Percentiles rank a stretch among this genome's conserved stretches.
Evolutionary conservation across 2,329 filamentous ascomycete genomes (phyloP).

Genomic region (Verticillium nonalfalfae): DNA sequence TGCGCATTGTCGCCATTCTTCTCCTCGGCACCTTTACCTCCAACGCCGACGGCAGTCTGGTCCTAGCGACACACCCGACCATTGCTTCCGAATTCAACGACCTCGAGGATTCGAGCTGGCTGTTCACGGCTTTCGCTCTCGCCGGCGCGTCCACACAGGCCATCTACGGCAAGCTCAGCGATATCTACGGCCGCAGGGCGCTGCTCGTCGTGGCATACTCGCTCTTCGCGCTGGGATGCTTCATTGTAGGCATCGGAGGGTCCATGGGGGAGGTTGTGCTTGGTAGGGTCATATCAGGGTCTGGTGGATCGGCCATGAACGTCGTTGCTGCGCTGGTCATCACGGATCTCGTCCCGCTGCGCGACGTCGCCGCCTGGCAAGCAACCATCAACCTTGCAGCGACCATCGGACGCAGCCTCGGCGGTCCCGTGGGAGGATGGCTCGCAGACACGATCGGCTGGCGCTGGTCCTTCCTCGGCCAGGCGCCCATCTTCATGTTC

Average conservation of each 20-base stretch:
- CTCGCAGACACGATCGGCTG: constrained; percentile 61
- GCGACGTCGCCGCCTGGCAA: constrained; percentile 47
- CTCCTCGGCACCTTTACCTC: constrained; percentile 51
- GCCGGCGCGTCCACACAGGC: constrained; percentile 23
- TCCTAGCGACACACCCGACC: constrained; percentile 58
- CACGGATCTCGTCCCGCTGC: constrained; percentile 43
- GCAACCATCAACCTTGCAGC: constrained; percentile 46
- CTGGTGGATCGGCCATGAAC: constrained; percentile 44
- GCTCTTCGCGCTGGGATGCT: constrained; percentile 45
- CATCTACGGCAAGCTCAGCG: constrained; percentile 51
- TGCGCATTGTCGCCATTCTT: constrained; percentile 16
- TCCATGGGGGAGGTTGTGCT: constrained; percentile 42
- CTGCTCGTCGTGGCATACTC: constrained; percentile 43
- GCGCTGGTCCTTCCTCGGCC: constrained; percentile 60
- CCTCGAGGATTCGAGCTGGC: constrained; percentile 49
- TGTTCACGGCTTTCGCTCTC: constrained; percentile 23
- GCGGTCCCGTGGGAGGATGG: constrained; percentile 51
- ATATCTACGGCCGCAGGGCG: constrained; percentile 49
- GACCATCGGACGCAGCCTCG: constrained; percentile 43
- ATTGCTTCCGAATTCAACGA: constrained; percentile 56
- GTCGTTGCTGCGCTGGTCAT: constrained; percentile 45
- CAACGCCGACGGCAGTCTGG: constrained; percentile 56
- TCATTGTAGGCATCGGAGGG: constrained; percentile 33
- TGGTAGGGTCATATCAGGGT: constrained; percentile 44
- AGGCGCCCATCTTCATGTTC: constrained; percentile 50